phyloP scores from a whole-genome alignment of 2,329 filamentous ascomycete species.

The Tolypocladium paradoxum region DNA sequence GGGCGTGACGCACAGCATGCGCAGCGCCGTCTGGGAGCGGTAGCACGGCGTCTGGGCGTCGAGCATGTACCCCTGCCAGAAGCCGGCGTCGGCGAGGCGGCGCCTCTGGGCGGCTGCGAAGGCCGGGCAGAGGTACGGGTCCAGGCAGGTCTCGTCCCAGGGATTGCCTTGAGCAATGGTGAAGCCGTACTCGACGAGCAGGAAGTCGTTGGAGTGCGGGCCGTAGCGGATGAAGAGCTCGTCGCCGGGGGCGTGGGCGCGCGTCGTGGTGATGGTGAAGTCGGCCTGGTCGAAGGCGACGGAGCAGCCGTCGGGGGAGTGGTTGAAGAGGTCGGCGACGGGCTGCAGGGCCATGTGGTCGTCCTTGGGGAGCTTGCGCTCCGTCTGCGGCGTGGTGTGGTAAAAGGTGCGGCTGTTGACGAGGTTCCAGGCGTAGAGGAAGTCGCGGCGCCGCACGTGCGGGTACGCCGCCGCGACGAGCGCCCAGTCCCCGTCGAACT shows the following conservation, averaged over 20 bases:
- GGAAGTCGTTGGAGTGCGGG: constrained; percentile 56
- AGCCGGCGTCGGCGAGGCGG: constrained; percentile 32
- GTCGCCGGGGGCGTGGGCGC: constrained; percentile 41
- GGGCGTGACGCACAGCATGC: constrained; percentile 23
- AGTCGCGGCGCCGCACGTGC: constrained; percentile 26
- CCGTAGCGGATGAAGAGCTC: constrained; percentile 63
- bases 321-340: constrained; percentile 63
- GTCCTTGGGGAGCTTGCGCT: constrained; percentile 26
- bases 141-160: constrained; percentile 40
- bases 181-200: constrained; percentile 57
- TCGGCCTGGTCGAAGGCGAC: constrained; percentile 38
- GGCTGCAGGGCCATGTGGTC: constrained; percentile 62
- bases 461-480: constrained; percentile 18
- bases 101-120: constrained; percentile 22
- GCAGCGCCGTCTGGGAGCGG: constrained; percentile 42
- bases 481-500: constrained; percentile 31
- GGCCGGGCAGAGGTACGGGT: constrained; percentile 33
- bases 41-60: constrained; percentile 41
- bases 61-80: constrained; percentile 40
- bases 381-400: constrained; percentile 35
- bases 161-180: constrained; percentile 30
- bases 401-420: constrained; percentile 55
- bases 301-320: constrained; percentile 36
- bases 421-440: constrained; percentile 45
- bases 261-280: constrained; percentile 44